phyloP scores from a whole-genome alignment of 2,329 filamentous ascomycete genomes.

The Botrytis deweyae region DNA sequence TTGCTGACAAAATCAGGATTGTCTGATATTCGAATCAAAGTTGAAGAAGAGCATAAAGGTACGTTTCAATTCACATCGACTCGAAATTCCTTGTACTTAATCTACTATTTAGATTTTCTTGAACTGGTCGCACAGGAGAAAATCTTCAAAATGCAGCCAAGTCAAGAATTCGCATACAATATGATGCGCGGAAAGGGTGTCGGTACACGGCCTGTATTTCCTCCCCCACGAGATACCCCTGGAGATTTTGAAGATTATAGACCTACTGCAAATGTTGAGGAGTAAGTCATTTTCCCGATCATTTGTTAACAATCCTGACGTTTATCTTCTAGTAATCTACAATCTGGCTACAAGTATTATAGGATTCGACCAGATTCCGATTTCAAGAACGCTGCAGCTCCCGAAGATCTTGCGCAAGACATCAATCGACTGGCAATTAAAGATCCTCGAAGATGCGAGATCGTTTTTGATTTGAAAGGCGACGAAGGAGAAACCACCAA shows the following conservation, averaged over 20 bases:
- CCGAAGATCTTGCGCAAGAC: not conserved
- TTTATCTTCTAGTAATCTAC: not conserved
- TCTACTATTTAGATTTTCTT: slow-evolving; percentile 9
- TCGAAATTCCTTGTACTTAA: not conserved
- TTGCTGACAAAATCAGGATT: slow-evolving; percentile 6
- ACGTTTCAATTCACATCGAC: not conserved
- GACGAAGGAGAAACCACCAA: slow-evolving; percentile 22
- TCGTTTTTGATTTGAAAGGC: slow-evolving; percentile 13
- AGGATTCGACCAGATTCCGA: not conserved
- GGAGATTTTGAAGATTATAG: not conserved
- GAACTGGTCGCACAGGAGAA: not conserved
- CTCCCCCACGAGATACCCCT: not conserved
- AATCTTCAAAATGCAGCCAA: slow-evolving; percentile 7
- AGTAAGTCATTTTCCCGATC: not conserved
- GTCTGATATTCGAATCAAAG: slow-evolving; percentile 7
- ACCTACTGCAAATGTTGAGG: not conserved
- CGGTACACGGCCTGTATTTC: slow-evolving; percentile 10
- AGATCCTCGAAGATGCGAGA: not conserved
- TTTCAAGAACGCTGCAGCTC: not conserved
- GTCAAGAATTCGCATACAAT: slow-evolving; percentile 18
- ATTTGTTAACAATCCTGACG: not conserved
- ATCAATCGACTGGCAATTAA: not conserved
- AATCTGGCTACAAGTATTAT: slow-evolving; percentile 17
- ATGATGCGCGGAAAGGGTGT: slow-evolving; percentile 19
- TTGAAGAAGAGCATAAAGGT: slow-evolving; percentile 19